phyloP scores from a whole-genome alignment of 2,329 filamentous ascomycete genomes.

The Exophiala alcalophila region DNA sequence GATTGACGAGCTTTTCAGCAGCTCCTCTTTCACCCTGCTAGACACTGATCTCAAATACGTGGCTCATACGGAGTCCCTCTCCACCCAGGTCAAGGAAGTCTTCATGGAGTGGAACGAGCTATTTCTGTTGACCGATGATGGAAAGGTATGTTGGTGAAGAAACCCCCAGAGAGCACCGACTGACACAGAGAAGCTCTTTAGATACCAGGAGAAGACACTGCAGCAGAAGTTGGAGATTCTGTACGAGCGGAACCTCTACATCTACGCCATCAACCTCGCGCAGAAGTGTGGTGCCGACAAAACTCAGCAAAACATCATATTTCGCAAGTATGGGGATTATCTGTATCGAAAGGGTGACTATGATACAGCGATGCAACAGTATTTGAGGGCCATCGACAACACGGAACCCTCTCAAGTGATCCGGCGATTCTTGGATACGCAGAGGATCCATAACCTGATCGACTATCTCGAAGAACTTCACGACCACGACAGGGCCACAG shows the following conservation, averaged over 20 bases:
- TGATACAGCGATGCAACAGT: slow-evolving; percentile 98
- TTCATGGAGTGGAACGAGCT: slow-evolving; percentile 89
- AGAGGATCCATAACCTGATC: slow-evolving; percentile 95
- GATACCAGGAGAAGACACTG: slow-evolving; percentile 86
- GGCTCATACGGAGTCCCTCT: slow-evolving; percentile 80
- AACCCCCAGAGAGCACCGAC: slow-evolving; percentile 1
- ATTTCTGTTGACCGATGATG: slow-evolving; percentile 85
- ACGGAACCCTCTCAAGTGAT: slow-evolving; percentile 97
- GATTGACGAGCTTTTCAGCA: slow-evolving; percentile 77
- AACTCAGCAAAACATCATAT: slow-evolving; percentile 84
- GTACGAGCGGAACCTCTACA: slow-evolving; percentile 89
- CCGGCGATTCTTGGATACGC: slow-evolving; percentile 93
- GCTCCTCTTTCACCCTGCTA: slow-evolving; percentile 84
- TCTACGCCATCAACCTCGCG: slow-evolving; percentile 85
- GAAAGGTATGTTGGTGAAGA: slow-evolving; percentile 62
- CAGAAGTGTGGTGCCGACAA: slow-evolving; percentile 80
- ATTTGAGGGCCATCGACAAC: slow-evolving; percentile 90
- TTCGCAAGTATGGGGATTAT: slow-evolving; percentile 89
- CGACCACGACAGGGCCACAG: slow-evolving; percentile 86
- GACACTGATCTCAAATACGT: slow-evolving; percentile 88
- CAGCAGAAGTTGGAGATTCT: slow-evolving; percentile 90
- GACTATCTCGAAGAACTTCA: slow-evolving; percentile 96
- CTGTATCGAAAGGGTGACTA: slow-evolving; percentile 94
- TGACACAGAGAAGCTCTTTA: slow-evolving; percentile 61
- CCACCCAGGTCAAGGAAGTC: slow-evolving; percentile 73